phyloP scores from a whole-genome alignment of 768 basidiomycete genomes.

The Russula olivacea region DNA sequence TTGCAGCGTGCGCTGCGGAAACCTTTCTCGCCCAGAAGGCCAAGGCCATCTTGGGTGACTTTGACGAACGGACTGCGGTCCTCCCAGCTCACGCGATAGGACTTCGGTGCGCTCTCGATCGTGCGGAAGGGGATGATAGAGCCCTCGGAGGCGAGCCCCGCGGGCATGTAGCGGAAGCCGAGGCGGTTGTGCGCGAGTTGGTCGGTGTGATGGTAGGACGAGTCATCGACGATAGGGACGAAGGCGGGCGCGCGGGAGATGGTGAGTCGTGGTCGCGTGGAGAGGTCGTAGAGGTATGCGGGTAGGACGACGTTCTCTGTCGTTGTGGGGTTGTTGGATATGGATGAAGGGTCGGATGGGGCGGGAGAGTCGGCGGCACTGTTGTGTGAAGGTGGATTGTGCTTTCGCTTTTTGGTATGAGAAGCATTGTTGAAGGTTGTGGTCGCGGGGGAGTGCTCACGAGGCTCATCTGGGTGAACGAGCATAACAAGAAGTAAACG shows the following conservation, averaged over 20 bases:
- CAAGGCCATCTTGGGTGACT: conserved; percentile 71
- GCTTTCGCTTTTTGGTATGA: conserved; percentile 23
- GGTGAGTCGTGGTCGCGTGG: conserved; percentile 60
- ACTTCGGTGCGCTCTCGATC: conserved; percentile 70
- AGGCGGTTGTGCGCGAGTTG: conserved; percentile 67
- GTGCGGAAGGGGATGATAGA: conserved; percentile 62
- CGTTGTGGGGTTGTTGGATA: conserved; percentile 31
- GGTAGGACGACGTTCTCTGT: conserved; percentile 49
- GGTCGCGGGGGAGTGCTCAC: conserved; percentile 31
- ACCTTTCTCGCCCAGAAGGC: conserved; percentile 76
- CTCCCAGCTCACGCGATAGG: conserved; percentile 81
- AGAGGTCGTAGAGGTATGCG: conserved; percentile 57
- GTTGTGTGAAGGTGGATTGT: conserved; percentile 22
- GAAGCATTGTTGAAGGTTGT: conserved; percentile 11
- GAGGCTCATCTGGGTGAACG: conserved; percentile 1
- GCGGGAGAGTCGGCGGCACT: conserved; percentile 32
- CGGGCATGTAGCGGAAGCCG: conserved; percentile 75
- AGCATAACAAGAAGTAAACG: conserved; percentile 12
- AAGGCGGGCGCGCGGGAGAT: conserved; percentile 73
- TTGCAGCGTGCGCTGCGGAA: conserved; percentile 89
- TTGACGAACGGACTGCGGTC: conserved; percentile 79
- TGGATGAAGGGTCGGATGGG: conserved; percentile 30
- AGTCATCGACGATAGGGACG: conserved; percentile 48
- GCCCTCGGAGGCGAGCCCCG: conserved; percentile 61
- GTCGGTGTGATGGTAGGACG: conserved; percentile 62